A percentile compares a stretch with the other conserved stretches of the same genome.
Conservation (phyloP, 768 basidiomycete genomes). For the Lactarius akahatsu region DNA sequence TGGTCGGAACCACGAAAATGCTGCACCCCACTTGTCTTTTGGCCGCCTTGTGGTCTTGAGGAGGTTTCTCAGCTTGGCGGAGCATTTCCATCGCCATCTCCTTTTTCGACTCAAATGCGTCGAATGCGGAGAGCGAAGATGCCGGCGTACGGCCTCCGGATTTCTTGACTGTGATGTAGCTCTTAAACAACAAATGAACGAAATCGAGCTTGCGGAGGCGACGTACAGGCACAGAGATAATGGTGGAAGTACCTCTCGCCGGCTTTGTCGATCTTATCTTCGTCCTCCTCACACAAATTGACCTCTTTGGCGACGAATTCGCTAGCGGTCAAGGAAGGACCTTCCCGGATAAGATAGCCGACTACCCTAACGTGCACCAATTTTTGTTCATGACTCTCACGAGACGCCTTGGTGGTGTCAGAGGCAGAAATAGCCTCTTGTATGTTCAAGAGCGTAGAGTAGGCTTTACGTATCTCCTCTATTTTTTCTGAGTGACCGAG, state of each 20-base stretch:
- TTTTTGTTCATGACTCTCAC: too few relatives aligned
- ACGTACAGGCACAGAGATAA: background rate
- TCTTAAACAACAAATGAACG: background rate
- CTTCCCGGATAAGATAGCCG: background rate
- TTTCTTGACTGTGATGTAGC: background rate
- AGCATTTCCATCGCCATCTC: background rate
- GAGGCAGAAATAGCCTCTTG: background rate
- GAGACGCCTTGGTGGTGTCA: background rate
- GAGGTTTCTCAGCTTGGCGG: background rate
- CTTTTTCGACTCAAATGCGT: background rate
- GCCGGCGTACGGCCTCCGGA: background rate
- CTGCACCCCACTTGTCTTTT: background rate
- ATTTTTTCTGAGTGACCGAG: background rate
- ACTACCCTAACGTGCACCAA: background rate
- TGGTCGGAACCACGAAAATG: background rate
- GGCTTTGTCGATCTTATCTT: background rate
- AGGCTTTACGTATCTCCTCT: background rate
- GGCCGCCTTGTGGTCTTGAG: background rate
- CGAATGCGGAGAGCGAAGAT: background rate
- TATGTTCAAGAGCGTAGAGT: background rate
- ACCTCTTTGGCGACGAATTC: background rate
- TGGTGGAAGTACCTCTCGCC: background rate
- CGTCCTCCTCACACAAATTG: background rate
- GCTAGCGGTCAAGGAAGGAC: background rate
- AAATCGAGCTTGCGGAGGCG: background rate